Base-by-base conservation (phyloP, 768 basidiomycete genomes). In the Pulveroboletus sp. region DNA sequence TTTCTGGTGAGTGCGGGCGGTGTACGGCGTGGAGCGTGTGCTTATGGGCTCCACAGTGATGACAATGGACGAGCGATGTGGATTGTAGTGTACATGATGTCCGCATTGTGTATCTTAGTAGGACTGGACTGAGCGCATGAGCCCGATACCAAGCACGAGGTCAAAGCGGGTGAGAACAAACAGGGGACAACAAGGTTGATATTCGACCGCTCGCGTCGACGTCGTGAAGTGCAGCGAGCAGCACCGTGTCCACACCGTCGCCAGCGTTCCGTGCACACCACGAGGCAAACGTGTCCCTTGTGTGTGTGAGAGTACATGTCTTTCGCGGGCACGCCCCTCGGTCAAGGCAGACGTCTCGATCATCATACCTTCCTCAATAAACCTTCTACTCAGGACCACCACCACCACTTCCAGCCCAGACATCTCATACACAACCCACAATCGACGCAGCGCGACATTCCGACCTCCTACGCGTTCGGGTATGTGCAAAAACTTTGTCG, bases 301-400 rank as follows among this genome's bases (percentile, higher is more conserved):
- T 11, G 43, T 24, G 51, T 49, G 43, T 43, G 43, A 33, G 10
- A n/a, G 65, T 76, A 75, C 77, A 91, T 91, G 88, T 89, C 87
- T 71, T 91, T 91, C 82, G 78, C 85, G 67, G 78, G 82, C 69
- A 89, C 88, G 67, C 86, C 88, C 50, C 71, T 89, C 58, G 85
- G 83, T 72, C 84, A 88, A 82, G 85, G 83, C 75, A 85, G 87
- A 78, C 83, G 88, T 73, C 81, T 89, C 66, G 86, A 89, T 78
- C 86, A 85, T 67, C 73, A 75, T 67, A 77, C 85, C 44, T 89
- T 91, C 64, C 80, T 88, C 67, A 83, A 82, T 52, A 87, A 85
- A 63, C 66, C 57, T 11, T 32, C 61, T 5, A 42, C 51, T 51
- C 45, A 74, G 69, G 69, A 50, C 64, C 43, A 66, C 63, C 38